These are phyloP conservation scores for Aspergillus amoenus DNA, from an alignment of 2,329 filamentous ascomycete genomes.

Conservation along the genomic window DNA sequence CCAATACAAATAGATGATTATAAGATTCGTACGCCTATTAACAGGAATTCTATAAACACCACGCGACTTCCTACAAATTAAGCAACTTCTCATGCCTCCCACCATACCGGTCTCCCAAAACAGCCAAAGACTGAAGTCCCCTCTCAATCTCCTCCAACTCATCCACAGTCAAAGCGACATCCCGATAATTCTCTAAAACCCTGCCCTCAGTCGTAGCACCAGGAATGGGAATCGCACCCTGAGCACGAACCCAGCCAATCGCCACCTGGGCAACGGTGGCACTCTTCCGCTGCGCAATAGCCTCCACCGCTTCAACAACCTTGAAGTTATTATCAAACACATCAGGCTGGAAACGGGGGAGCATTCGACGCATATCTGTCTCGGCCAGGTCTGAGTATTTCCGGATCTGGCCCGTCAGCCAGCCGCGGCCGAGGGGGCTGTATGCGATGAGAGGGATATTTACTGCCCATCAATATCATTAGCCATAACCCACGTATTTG, in stretches of 20 bases:
- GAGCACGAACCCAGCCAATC: slow-evolving; percentile 60
- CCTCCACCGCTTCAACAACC: slow-evolving; percentile 58
- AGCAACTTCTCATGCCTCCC: neutral
- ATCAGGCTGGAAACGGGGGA: slow-evolving; percentile 62
- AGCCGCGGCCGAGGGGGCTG: slow-evolving; percentile 64
- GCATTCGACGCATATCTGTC: slow-evolving; percentile 44
- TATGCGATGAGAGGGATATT: slow-evolving; percentile 71
- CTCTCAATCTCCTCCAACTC: slow-evolving; percentile 29
- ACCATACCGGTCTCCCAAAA: slow-evolving; percentile 5
- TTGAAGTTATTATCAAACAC: slow-evolving; percentile 65
- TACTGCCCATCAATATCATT: slow-evolving; percentile 26
- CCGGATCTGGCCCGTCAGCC: slow-evolving; percentile 56
- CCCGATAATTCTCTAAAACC: slow-evolving; percentile 30
- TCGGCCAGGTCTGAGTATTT: slow-evolving; percentile 53
- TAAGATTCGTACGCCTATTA: no score
- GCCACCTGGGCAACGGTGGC: slow-evolving; percentile 65
- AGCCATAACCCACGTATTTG: no score
- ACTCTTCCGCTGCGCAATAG: slow-evolving; percentile 59
- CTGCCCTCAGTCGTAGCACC: slow-evolving; percentile 28
- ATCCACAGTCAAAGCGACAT: slow-evolving; percentile 25
- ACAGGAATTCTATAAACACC: no score
- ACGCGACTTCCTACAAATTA: neutral
- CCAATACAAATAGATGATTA: no score
- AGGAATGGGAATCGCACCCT: slow-evolving; percentile 42
- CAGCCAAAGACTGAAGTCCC: neutral